Percentiles rank a stretch among this genome's conserved stretches.
phyloP scores from a whole-genome alignment of 192 early-diverging fungal genomes.

The Coemansia sp. region DNA sequence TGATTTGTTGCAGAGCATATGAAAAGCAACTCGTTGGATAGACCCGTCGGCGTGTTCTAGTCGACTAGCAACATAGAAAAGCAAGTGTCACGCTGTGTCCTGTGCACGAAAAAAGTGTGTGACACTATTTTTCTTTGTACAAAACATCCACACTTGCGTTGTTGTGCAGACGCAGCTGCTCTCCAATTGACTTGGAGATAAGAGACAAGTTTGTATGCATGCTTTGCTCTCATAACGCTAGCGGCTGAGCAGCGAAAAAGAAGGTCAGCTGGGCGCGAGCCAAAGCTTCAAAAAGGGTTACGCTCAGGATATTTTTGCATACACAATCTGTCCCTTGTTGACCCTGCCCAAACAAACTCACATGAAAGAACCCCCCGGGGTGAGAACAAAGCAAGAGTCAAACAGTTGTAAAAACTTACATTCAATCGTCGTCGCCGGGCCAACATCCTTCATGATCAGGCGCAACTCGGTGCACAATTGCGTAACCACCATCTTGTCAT shows the following conservation, averaged over 20 bases:
- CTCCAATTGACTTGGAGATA: conserved; percentile 6
- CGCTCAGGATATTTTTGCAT: conserved; percentile 1
- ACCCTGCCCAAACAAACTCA: background rate
- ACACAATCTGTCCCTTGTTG: background rate
- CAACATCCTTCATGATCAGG: conserved; percentile 69
- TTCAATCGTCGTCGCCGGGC: conserved; percentile 61
- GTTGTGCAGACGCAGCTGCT: background rate
- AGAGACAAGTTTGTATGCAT: background rate
- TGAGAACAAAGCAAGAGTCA: background rate
- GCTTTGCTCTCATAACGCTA: background rate
- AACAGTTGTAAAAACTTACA: conserved; percentile 39
- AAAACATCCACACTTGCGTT: background rate
- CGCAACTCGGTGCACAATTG: conserved; percentile 75
- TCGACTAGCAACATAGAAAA: background rate
- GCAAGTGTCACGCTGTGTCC: background rate
- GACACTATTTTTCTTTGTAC: background rate
- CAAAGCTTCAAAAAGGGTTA: background rate
- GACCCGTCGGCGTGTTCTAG: background rate
- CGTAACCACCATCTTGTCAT: conserved; percentile 78
- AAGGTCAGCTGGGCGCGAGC: conserved; percentile 2
- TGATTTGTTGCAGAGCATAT: background rate
- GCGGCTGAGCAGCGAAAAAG: background rate
- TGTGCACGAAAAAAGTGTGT: background rate
- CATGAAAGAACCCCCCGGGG: background rate
- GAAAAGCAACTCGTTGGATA: background rate